A percentile compares a stretch with the other conserved stretches of the same genome.
Conservation (phyloP, 129 eudicot species). For the Artemisia tridentata region DNA sequence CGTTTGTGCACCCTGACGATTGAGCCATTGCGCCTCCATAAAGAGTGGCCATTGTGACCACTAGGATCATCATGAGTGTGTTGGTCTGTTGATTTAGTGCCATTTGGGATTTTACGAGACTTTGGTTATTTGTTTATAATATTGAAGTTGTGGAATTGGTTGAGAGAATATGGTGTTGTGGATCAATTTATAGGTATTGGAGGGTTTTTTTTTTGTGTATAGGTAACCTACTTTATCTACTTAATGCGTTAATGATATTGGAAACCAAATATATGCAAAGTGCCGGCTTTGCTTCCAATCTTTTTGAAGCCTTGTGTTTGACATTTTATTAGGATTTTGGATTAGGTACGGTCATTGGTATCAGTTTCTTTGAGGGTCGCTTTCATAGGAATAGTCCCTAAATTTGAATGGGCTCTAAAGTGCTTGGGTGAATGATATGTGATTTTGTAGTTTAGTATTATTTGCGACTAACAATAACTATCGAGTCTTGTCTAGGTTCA, state of each 20-base stretch:
- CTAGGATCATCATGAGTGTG: constrained; percentile 18
- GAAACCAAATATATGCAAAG: neutral
- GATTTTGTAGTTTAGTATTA: too few relatives aligned
- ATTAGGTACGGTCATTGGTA: too few relatives aligned
- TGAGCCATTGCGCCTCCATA: constrained; percentile 36
- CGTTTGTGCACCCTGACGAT: constrained; percentile 35
- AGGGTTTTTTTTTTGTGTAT: neutral
- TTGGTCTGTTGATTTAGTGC: constrained; percentile 18
- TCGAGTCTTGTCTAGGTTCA: too few relatives aligned
- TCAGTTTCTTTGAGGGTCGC: too few relatives aligned
- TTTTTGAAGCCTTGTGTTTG: neutral
- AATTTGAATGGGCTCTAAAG: too few relatives aligned
- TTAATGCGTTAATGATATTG: too few relatives aligned
- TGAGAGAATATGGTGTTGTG: neutral
- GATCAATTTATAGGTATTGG: too few relatives aligned
- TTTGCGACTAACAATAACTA: too few relatives aligned
- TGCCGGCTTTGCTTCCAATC: neutral
- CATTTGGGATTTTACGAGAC: constrained; percentile 17
- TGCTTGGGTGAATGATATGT: too few relatives aligned
- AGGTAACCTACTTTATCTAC: neutral
- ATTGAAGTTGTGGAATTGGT: too few relatives aligned
- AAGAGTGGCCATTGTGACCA: constrained; percentile 22
- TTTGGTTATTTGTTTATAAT: too few relatives aligned
- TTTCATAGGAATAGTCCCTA: too few relatives aligned
- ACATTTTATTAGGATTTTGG: neutral